Evolutionary conservation across 352 stramenopile genomes (phyloP), one percentile per base, ranked within the genome.

Genomic region (Pythium biforme): DNA sequence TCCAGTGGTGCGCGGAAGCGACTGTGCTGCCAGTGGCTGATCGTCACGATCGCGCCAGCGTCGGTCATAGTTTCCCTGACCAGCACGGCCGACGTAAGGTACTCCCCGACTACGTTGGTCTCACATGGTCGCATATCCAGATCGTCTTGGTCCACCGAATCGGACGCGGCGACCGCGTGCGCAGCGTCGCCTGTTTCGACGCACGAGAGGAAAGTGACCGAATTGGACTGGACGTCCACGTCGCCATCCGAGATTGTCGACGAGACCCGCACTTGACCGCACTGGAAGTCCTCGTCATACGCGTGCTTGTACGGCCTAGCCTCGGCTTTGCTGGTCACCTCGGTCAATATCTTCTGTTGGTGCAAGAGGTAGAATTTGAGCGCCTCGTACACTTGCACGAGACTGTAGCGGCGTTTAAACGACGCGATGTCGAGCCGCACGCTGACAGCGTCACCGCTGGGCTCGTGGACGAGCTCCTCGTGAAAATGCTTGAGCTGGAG

Each of bases 381-480:
- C 2, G 53, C 53, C 3, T 59, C 23, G 25, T 37, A 59, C 25
- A 59, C 53, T 59, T 59, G 53, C 17, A 22, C 3, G 25, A 59
- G 39, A 50, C 37, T 37, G 14, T 22, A 59, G 23, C 53, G 37
- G 4, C 37, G 11, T 11, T 59, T 39, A 11, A 59, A 50, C 7
- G 25, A 15, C n/a, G 53, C 29, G 53, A 50, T 12, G 0, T 39
- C 7, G 23, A 59, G 17, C 14, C 53, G 39, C 8, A 40, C 14
- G 39, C 22, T 45, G 37, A 50, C n/a, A 10, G 27, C 8, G 53
- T 59, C 53, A 3, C 39, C 15, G 22, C 34, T 39, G 4, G 11
- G 19, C 2, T 12, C 37, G 9, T 59, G 17, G 20, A 49, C 9
- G 11, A 45, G 23, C 27, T 49, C 53, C 48, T 59, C 53, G 19